Conservation (phyloP, 169 alveolate species). For the Babesia divergens region DNA sequence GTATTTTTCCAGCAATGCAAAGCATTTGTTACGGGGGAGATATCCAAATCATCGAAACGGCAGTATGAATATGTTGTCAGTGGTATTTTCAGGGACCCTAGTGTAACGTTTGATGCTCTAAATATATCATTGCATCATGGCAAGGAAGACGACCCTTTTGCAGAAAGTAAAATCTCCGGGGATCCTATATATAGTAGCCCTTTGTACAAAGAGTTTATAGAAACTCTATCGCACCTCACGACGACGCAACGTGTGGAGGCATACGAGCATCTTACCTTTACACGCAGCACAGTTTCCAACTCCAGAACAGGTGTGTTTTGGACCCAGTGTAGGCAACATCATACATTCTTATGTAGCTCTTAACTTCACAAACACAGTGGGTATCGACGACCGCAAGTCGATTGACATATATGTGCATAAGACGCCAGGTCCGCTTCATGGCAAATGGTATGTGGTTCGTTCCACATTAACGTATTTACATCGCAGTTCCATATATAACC, state of each 20-base stretch:
- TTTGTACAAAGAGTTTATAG: conserved; percentile 2
- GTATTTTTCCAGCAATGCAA: neutral
- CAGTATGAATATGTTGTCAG: conserved; percentile 14
- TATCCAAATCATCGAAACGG: neutral
- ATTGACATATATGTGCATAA: conserved; percentile 43
- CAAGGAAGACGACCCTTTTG: neutral
- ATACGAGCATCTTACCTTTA: neutral
- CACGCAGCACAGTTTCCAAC: neutral
- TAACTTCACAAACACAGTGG: conserved; percentile 32
- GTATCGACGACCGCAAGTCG: conserved; percentile 1
- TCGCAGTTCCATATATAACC: too few species aligned
- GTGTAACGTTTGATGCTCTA: neutral
- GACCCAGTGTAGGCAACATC: neutral
- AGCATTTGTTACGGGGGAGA: neutral
- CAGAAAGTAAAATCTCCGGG: neutral
- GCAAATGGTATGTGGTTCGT: conserved; percentile 26
- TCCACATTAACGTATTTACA: too few species aligned
- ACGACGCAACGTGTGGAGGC: conserved; percentile 22
- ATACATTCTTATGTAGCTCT: neutral
- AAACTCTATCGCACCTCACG: conserved; percentile 26
- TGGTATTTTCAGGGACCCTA: conserved; percentile 29
- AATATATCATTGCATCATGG: neutral
- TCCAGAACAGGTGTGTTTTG: neutral
- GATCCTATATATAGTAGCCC: conserved; percentile 11
- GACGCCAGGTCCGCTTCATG: conserved; percentile 21